Evolutionary conservation across 2,329 filamentous ascomycete genomes (phyloP).

Genomic region (Penicillium sp.): DNA sequence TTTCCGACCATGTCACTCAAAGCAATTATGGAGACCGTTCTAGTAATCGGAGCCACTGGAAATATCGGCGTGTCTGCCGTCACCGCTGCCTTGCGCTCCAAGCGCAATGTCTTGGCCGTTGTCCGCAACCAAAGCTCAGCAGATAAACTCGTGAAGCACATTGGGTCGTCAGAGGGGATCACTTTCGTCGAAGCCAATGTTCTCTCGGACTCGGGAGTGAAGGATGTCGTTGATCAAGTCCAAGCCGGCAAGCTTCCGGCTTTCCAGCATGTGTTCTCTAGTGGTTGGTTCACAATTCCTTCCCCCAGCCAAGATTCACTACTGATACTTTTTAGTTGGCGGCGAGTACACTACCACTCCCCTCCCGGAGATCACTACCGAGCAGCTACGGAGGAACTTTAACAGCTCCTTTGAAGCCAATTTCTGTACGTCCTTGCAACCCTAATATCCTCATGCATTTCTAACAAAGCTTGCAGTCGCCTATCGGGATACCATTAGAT

Average conservation of each 20-base stretch:
- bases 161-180: not conserved
- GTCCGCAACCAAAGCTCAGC: not conserved
- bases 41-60: not conserved
- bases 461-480: not conserved
- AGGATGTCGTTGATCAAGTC: not conserved
- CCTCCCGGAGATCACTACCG: not conserved
- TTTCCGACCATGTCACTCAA: not conserved
- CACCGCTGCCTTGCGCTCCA: not conserved
- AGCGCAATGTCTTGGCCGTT: not conserved
- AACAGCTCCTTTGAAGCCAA: not conserved
- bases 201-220: not conserved
- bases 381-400: not conserved
- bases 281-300: not conserved
- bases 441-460: not conserved
- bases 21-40: not conserved
- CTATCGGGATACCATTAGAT: not conserved
- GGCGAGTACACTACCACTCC: not conserved
- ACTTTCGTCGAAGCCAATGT: not conserved
- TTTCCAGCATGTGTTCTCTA: not conserved
- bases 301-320: not conserved
- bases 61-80: not conserved
- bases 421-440: not conserved
- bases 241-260: not conserved
- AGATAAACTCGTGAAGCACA: not conserved
- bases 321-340: not conserved